Evolutionary conservation across 1,139 yeast genomes (phyloP).

Genomic region (Taphrina confusa): DNA sequence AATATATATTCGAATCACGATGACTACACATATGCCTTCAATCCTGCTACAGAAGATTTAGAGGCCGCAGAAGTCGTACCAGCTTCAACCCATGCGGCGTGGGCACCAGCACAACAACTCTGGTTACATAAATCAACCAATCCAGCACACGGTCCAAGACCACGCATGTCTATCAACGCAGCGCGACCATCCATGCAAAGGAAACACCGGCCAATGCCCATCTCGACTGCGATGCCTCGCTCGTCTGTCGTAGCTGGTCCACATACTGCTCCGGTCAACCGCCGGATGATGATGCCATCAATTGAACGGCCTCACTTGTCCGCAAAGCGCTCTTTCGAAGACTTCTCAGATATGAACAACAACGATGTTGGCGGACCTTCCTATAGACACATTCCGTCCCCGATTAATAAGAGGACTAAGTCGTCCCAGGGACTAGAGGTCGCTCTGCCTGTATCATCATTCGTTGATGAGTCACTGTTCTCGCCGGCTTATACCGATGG

Average conservation of each 20-base stretch:
- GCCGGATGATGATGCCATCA: neutral
- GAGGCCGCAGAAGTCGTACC: slow-evolving; percentile 14
- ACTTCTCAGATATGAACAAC: neutral
- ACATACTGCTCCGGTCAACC: slow-evolving; percentile 29
- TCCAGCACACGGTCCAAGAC: neutral
- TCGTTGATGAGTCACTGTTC: slow-evolving; percentile 19
- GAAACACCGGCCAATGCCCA: slow-evolving; percentile 20
- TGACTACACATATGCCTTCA: neutral
- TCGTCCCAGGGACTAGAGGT: slow-evolving; percentile 10
- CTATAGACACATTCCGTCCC: slow-evolving; percentile 16
- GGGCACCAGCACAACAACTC: neutral
- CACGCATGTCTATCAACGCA: slow-evolving; percentile 3
- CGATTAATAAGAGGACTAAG: slow-evolving; percentile 21
- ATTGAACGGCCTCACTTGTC: slow-evolving; percentile 7
- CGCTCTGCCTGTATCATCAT: slow-evolving; percentile 1
- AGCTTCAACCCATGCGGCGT: slow-evolving; percentile 4
- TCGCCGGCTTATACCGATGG: slow-evolving; percentile 10
- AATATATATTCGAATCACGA: neutral
- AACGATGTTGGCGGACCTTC: neutral
- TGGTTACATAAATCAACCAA: neutral
- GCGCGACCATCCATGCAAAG: slow-evolving; percentile 22
- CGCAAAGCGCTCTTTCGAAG: slow-evolving; percentile 33
- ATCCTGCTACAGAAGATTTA: neutral
- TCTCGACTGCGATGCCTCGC: slow-evolving; percentile 9
- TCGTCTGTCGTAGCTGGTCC: neutral